Percentiles rank a stretch among this genome's conserved stretches.
Evolutionary conservation across 768 basidiomycete species (phyloP).

Genomic region (Pleurotus djamor): DNA sequence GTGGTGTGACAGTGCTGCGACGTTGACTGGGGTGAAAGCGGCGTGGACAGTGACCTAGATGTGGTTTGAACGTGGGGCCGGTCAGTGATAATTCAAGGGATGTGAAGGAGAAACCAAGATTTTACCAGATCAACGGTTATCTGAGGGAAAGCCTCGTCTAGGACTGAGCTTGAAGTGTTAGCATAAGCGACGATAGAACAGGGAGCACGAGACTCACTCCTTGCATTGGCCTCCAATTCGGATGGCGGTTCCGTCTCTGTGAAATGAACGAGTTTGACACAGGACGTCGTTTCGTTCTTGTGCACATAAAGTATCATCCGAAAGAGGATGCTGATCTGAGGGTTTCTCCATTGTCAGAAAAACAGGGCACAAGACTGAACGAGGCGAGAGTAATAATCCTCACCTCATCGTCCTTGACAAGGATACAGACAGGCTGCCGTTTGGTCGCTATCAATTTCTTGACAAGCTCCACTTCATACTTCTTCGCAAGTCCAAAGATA

Average conservation of each 20-base stretch:
- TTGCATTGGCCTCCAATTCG: conserved; percentile 72
- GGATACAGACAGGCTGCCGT: conserved; percentile 54
- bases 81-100: neutral
- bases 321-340: conserved; percentile 67
- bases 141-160: conserved; percentile 54
- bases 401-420: conserved; percentile 69
- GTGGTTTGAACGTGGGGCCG: neutral
- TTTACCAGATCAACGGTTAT: conserved; percentile 61
- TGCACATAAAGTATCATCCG: conserved; percentile 65
- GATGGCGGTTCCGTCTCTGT: conserved; percentile 55
- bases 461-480: conserved; percentile 43
- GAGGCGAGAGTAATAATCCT: no score
- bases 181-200: neutral
- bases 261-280: conserved; percentile 70
- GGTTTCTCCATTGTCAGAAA: no score
- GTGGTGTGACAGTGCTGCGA: conserved; percentile 47
- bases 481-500: conserved; percentile 27
- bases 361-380: no score
- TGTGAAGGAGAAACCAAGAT: neutral
- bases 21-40: conserved; percentile 39
- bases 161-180: conserved; percentile 14
- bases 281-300: conserved; percentile 68
- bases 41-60: conserved; percentile 43
- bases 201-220: conserved; percentile 35
- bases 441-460: conserved; percentile 41